Base-by-base conservation (phyloP, 257 asterid species). In the Lycium ferocissimum region DNA sequence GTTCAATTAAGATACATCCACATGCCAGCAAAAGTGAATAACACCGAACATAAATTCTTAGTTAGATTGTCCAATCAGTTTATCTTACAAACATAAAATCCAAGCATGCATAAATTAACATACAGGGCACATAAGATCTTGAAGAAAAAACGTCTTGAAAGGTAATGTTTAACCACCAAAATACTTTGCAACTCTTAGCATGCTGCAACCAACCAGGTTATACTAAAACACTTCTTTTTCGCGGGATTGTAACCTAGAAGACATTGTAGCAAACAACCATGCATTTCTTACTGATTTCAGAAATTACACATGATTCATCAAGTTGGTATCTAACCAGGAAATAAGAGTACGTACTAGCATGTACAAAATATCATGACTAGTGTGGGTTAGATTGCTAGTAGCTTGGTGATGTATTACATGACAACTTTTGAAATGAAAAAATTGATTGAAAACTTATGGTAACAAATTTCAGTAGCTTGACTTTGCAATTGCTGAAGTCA, bases 401-500 rank as follows among this genome's bases (percentile, higher is more conserved):
- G 8, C 26, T 5, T 81, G 17, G 18, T 20, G 61, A 14, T 62
- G 43, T 59, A 63, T 53, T 20, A 11, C 45, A 18, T 45, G 45
- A 70, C n/a, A 81, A 49, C 47, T 14, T 49, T 6, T 7, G 7
- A n/a, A 51, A 61, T 51, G 76, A 56, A 56, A 73, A 17, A 7
- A 15, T 54, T 82, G 59, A 66, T 63, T 14, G 61, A 35, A 88
- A 82, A 49, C 89, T 84, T 85, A 93, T 98, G 93, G 86, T 88
- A 87, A 65, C 92, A 93, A 37, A 96, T 96, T 80, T 93, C 94
- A 59, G 87, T 90, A 82, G 99, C 98, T n/a, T n/a, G 47, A 97
- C 98, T 83, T 94, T 91, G 91, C 97, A 91, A 86, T 94, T 96
- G 54, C 80, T 90, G 80, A 96, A 94, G 87, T 96, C 96, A 10